A percentile compares a stretch with the other conserved stretches of the same genome.
Conservation (phyloP, 1,284 basidiomycete genomes). For the Cryptococcus sp. region DNA sequence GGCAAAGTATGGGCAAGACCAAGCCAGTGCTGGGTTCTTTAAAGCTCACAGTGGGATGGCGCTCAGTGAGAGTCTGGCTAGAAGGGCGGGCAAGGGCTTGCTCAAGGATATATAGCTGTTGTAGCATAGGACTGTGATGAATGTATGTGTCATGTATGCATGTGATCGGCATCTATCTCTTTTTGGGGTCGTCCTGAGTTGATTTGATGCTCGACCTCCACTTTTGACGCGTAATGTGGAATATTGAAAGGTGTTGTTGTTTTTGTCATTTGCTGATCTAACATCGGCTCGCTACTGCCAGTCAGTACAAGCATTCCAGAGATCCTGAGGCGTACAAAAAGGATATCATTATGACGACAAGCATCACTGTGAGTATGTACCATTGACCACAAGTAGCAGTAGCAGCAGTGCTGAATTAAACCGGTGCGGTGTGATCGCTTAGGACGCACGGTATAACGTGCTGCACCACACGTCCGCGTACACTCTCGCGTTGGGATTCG, state of each 20-base stretch:
- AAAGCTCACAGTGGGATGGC: conserved; percentile 46
- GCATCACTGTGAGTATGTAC: conserved; percentile 11
- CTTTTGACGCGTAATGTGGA: background rate
- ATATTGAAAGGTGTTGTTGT: no score
- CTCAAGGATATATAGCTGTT: conserved; percentile 40
- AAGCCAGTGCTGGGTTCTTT: conserved; percentile 48
- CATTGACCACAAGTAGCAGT: background rate
- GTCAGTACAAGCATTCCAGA: no score
- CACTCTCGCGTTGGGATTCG: conserved; percentile 39
- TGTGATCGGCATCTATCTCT: no score
- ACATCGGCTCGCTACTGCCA: no score
- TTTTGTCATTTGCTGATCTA: no score
- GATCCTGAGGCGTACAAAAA: no score
- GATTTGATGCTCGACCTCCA: background rate
- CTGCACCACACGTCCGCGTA: conserved; percentile 41
- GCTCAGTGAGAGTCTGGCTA: conserved; percentile 44
- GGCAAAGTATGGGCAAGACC: conserved; percentile 43
- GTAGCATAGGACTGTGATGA: background rate
- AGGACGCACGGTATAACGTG: conserved; percentile 50
- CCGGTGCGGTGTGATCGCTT: background rate
- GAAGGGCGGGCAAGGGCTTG: conserved; percentile 49
- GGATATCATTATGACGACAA: conserved; percentile 10
- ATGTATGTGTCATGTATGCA: background rate
- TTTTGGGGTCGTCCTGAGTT: no score
- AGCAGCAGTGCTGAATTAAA: background rate